These are phyloP conservation scores for Aspergillus funiculosus DNA, from an alignment of 495 filamentous ascomycete genomes.

Conservation along the genomic window DNA sequence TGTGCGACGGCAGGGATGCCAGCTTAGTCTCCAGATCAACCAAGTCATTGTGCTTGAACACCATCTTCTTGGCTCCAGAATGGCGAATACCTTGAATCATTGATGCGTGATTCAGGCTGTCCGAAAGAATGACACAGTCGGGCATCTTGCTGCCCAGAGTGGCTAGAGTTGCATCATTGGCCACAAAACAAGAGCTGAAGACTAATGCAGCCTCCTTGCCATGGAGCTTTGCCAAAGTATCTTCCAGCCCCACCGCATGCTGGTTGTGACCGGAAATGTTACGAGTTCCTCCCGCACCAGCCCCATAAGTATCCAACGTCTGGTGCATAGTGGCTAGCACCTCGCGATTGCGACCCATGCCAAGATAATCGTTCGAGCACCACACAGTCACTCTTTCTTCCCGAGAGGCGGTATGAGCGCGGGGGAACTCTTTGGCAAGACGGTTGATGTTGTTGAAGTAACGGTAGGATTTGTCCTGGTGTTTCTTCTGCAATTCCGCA, in stretches of 20 bases:
- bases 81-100: constrained; percentile 99
- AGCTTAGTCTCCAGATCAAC: constrained; percentile 85
- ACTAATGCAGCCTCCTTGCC: constrained; percentile 90
- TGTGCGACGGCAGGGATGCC: constrained; percentile 71
- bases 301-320: constrained; percentile 89
- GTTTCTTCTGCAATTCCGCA: constrained; percentile 90
- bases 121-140: constrained; percentile 90
- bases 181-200: constrained; percentile 95
- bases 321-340: constrained; percentile 91
- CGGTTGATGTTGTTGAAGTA: constrained; percentile 99
- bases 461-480: constrained; percentile 98
- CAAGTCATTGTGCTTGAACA: constrained; percentile 97
- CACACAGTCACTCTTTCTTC: constrained; percentile 94
- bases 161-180: constrained; percentile 95
- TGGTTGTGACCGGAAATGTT: constrained; percentile 98
- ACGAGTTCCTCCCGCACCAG: constrained; percentile 89
- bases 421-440: constrained; percentile 90
- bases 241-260: constrained; percentile 83
- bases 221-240: constrained; percentile 78
- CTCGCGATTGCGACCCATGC: constrained; percentile 87
- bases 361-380: constrained; percentile 98
- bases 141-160: constrained; percentile 94
- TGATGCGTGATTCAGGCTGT: constrained; percentile 93
- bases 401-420: constrained; percentile 78
- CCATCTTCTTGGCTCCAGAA: constrained; percentile 91